Base-by-base conservation (phyloP, 345 rosid genomes). In the Alliaria petiolata region DNA sequence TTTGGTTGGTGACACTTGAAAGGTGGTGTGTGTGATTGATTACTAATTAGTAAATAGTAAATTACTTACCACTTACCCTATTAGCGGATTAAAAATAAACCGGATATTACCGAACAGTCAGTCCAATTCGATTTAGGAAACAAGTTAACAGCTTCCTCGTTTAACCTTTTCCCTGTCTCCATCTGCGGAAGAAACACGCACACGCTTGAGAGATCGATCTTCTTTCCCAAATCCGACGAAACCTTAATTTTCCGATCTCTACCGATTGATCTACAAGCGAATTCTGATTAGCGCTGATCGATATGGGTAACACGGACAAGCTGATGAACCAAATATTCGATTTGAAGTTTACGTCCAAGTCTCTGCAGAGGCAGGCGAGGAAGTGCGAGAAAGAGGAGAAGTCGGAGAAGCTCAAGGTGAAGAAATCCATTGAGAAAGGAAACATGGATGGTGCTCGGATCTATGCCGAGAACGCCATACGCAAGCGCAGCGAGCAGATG, bases 321-420 rank as follows among this genome's bases (percentile, higher is more conserved):
- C 85, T 93, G 16, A 46, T 93, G 89, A 90, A 87, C 47, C 98
- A 86, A 85, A 93, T 90, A 71, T 90, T 93, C 89, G 97, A 93
- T 31, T 78, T 90, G 74, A 93, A 90, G 16, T 88, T 93, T 80
- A 90, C 95, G 19, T 78, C 98, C 13, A 93, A 93, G 76, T 85
- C 92, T 70, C 85, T 93, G 78, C 98, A 93, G 70, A 80, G 93
- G 42, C 96, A 93, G 74, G 72, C 92, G 19, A 72, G 86, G 55
- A 92, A 92, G 79, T 90, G 97, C 86, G 97, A 92, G 85, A 88
- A 88, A 84, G 96, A 90, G 39, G 98, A 90, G 89, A 93, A 88
- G 45, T 45, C 89, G 13, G 98, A 90, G 85, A 90, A 90, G 70
- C 74, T 93, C 55, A 90, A 90, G 82, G 91, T 90, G 40, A 90